Conservation (phyloP, 2,329 filamentous ascomycete species). For the Cryphonectria parasitica region DNA sequence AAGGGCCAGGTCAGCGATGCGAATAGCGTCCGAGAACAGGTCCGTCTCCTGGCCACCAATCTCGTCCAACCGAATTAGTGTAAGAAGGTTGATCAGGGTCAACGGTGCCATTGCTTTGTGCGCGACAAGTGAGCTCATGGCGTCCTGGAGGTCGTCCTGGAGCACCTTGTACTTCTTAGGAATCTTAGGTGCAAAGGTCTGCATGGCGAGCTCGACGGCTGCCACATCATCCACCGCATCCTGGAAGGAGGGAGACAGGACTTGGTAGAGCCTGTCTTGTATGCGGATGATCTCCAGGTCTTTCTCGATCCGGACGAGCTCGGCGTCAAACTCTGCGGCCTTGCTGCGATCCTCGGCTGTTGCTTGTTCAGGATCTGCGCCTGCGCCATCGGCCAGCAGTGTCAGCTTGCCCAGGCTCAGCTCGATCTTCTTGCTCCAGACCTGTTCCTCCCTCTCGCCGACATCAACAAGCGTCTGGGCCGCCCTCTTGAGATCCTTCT, state of each 20-base stretch:
- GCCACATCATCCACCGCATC: conserved; percentile 79
- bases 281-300: conserved; percentile 72
- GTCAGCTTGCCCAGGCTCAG: conserved; percentile 86
- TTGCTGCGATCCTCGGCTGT: conserved; percentile 32
- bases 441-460: conserved; percentile 73
- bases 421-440: conserved; percentile 94
- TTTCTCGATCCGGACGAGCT: conserved; percentile 60
- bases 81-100: conserved; percentile 75
- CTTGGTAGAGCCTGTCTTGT: conserved; percentile 78
- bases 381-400: conserved; percentile 64
- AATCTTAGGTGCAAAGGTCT: conserved; percentile 62
- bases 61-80: conserved; percentile 63
- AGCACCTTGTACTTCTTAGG: conserved; percentile 67
- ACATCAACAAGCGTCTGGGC: conserved; percentile 71
- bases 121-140: conserved; percentile 70
- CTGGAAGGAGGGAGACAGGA: conserved; percentile 68
- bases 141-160: conserved; percentile 71
- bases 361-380: conserved; percentile 32
- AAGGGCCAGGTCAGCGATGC: conserved; percentile 59
- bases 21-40: conserved; percentile 77
- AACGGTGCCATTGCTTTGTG: conserved; percentile 72
- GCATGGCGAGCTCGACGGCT: conserved; percentile 75
- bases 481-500: conserved; percentile 75
- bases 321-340: conserved; percentile 39
- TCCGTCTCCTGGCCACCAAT: conserved; percentile 59